Evolutionary conservation across 805 yeast species (phyloP), one percentile per base, ranked within the genome.

Genomic region (Candida nemodendra): DNA sequence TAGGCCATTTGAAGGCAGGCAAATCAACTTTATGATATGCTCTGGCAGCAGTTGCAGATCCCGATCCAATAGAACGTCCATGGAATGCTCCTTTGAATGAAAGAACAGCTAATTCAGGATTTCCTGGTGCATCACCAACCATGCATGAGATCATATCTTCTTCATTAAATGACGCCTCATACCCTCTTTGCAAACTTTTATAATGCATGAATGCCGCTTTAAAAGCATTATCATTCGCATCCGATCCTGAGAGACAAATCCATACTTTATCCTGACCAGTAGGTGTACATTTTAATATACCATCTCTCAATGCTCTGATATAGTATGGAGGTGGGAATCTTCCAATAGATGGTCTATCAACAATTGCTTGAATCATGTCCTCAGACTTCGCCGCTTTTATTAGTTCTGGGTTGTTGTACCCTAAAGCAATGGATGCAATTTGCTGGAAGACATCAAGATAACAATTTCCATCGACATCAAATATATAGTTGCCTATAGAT

Each of bases 1-100:
- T 87, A 57, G 97, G 97, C 96, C 96, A 89, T 57, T 85, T 77
- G 70, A 89, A 89, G 5, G 95, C 79, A 43, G 97, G 97, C 65
- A 90, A 69, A 64, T 82, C 89, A 61, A 89, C 69, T 69, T 90
- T 89, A 71, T 89, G 97, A 53, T 89, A 76, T 50, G 96, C 95
- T 72, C 87, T 90, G 40, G 96, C 86, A 61, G 95, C 79, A 27
- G 97, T 89, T 48, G 87, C 78, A 4, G 95, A 84, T 32, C 85
- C 88, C 37, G 95, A 76, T 15, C 95, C 97, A 67, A 89, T 87
- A 47, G 88, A 68, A 65, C 97, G 79, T 48, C 97, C 97, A 61
- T 89, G 97, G 84, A 89, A 90, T 19, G 91, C 91, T 48, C 78
- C 73, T 65, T 81, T 78, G 68, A 89, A 89, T 5, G 96, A 86